Conservation (phyloP, 2,329 filamentous ascomycete species). For the Penicillium frequentans region DNA sequence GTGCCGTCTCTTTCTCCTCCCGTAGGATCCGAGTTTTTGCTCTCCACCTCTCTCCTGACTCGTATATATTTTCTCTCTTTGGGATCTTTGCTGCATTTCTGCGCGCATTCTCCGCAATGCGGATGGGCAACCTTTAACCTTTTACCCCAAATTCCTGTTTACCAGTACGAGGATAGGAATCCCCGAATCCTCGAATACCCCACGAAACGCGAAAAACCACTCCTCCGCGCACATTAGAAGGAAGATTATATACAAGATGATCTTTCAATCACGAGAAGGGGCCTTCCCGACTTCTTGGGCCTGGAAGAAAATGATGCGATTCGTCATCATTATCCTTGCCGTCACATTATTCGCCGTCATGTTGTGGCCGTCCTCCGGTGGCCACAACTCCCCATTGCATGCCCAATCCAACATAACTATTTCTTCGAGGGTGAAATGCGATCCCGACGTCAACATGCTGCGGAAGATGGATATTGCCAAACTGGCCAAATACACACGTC, state of each 20-base stretch:
- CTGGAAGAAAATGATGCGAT: conserved; percentile 33
- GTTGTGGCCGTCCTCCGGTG: conserved; percentile 27
- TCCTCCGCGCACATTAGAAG: neutral
- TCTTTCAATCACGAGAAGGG: conserved; percentile 26
- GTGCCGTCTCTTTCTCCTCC: conserved; percentile 11
- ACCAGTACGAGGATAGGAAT: conserved; percentile 1
- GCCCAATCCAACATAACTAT: conserved; percentile 32
- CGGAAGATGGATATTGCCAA: conserved; percentile 26
- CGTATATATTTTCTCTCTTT: neutral
- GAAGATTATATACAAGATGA: conserved; percentile 16
- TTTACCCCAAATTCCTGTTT: neutral
- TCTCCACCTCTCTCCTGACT: conserved; percentile 2
- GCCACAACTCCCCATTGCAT: conserved; percentile 6
- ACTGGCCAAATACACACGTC: conserved; percentile 31
- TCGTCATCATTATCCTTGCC: conserved; percentile 25
- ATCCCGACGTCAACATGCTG: conserved; percentile 28
- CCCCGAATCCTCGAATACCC: neutral
- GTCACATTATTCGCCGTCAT: conserved; percentile 26
- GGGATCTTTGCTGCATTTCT: conserved; percentile 2
- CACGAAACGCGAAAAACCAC: neutral
- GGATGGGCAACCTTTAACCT: conserved; percentile 12
- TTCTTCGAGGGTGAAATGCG: conserved; percentile 27
- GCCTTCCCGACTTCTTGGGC: conserved; percentile 28
- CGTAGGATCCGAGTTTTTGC: neutral
- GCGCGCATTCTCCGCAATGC: conserved; percentile 20